phyloP scores from a whole-genome alignment of 2,329 filamentous ascomycete species.

The Knoxdaviesia capensis region DNA sequence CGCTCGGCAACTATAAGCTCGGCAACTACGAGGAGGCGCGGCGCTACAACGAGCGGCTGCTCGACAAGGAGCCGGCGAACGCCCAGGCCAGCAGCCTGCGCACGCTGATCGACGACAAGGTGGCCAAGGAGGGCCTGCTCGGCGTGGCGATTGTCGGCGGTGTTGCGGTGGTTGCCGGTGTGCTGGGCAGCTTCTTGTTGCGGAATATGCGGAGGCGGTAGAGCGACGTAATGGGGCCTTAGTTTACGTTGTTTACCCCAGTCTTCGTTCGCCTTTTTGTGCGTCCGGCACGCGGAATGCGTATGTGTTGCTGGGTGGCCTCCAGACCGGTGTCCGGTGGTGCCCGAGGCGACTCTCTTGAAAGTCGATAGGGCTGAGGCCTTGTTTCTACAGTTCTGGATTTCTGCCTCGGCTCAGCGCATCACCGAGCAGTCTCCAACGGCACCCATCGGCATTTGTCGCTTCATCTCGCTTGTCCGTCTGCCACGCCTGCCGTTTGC shows the following conservation, averaged over 20 bases:
- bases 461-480: too few relatives aligned
- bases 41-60: constrained; percentile 78
- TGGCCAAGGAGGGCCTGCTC: constrained; percentile 81
- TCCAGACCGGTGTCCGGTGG: too few relatives aligned
- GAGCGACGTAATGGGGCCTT: background rate
- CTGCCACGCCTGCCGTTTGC: too few relatives aligned
- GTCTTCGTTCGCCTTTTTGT: background rate
- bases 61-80: constrained; percentile 83
- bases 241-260: background rate
- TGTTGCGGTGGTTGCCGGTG: constrained; percentile 78
- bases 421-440: too few relatives aligned
- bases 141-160: constrained; percentile 91
- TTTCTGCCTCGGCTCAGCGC: background rate
- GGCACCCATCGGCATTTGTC: too few relatives aligned
- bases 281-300: background rate
- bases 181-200: constrained; percentile 74
- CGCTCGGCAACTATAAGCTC: constrained; percentile 92
- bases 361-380: background rate
- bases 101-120: constrained; percentile 83
- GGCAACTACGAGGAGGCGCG: constrained; percentile 92
- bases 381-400: background rate
- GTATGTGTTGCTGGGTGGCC: background rate
- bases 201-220: constrained; percentile 47
- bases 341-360: background rate
- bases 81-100: constrained; percentile 76